Conservation (phyloP, 2,329 filamentous ascomycete species). For the Cladophialophora yegresii region DNA sequence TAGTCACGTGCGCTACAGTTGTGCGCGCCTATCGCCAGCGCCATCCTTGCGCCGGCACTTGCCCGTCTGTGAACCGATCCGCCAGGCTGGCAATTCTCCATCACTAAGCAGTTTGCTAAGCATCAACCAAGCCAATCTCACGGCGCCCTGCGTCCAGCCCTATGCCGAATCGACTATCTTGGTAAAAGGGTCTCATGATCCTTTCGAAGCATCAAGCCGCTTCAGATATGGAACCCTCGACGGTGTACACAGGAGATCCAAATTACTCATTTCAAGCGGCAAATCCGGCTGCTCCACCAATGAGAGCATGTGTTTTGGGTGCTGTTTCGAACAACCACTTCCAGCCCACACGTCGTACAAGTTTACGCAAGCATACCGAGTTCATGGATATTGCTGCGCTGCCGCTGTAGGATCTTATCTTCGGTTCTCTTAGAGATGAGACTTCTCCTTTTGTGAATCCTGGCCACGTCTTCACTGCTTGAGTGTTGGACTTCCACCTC, state of each 20-base stretch:
- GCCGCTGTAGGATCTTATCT: background rate
- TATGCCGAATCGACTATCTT: background rate
- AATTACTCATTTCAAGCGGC: background rate
- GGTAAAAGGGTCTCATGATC: constrained; percentile 4
- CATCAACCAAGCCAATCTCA: constrained; percentile 7
- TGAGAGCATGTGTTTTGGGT: background rate
- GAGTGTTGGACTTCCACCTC: background rate
- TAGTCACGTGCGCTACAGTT: background rate
- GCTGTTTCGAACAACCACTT: background rate
- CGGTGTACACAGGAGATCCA: background rate
- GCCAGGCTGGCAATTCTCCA: background rate
- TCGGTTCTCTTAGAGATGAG: background rate
- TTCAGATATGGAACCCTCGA: background rate
- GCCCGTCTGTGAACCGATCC: background rate
- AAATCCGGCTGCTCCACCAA: background rate
- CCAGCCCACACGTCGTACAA: background rate
- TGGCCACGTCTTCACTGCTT: background rate
- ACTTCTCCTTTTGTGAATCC: constrained; percentile 2
- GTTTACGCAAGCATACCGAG: background rate
- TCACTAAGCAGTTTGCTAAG: constrained; percentile 15
- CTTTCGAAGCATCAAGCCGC: background rate
- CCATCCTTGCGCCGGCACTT: background rate
- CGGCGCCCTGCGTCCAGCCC: background rate
- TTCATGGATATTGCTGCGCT: background rate
- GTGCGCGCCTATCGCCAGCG: too few relatives aligned